Percentiles rank a stretch among this genome's conserved stretches.
phyloP scores from a whole-genome alignment of 345 rosid species.

The Xanthoceras sorbifolium region DNA sequence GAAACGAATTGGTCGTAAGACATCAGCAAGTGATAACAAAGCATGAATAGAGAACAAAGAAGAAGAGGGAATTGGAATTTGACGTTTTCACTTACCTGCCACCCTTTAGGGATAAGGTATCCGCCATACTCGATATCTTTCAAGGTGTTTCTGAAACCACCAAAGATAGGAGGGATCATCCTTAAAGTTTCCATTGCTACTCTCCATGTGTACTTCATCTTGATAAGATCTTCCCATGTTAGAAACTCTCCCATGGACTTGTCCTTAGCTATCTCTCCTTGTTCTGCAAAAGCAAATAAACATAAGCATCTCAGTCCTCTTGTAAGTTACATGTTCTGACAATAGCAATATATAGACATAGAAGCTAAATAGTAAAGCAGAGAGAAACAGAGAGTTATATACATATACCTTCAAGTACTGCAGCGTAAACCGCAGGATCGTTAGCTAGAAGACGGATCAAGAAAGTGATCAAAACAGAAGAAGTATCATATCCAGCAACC shows the following conservation, averaged over 20 bases:
- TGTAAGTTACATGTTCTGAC: neutral
- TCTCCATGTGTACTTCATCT: conserved; percentile 67
- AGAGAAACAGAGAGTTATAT: neutral
- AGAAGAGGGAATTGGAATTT: neutral
- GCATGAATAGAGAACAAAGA: neutral
- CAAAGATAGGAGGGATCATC: conserved; percentile 45
- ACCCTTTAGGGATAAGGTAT: conserved; percentile 51
- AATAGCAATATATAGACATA: too few relatives aligned
- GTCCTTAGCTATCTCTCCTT: conserved; percentile 43
- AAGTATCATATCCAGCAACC: conserved; percentile 64
- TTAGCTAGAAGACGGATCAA: conserved; percentile 43
- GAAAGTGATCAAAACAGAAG: conserved; percentile 52
- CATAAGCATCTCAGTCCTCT: neutral
- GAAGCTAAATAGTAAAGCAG: neutral
- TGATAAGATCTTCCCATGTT: conserved; percentile 56
- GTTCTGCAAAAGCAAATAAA: conserved; percentile 39
- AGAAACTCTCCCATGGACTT: conserved; percentile 40
- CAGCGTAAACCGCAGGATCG: conserved; percentile 38
- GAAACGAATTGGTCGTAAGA: neutral
- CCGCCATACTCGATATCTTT: conserved; percentile 43
- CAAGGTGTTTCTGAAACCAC: conserved; percentile 48
- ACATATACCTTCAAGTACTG: conserved; percentile 51
- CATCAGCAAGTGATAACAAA: neutral
- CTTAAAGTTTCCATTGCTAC: conserved; percentile 60
- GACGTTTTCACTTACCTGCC: conserved; percentile 45